Evolutionary conservation across 208 protist genomes (phyloP).

Genomic region (Herpetomonas tarakana): DNA sequence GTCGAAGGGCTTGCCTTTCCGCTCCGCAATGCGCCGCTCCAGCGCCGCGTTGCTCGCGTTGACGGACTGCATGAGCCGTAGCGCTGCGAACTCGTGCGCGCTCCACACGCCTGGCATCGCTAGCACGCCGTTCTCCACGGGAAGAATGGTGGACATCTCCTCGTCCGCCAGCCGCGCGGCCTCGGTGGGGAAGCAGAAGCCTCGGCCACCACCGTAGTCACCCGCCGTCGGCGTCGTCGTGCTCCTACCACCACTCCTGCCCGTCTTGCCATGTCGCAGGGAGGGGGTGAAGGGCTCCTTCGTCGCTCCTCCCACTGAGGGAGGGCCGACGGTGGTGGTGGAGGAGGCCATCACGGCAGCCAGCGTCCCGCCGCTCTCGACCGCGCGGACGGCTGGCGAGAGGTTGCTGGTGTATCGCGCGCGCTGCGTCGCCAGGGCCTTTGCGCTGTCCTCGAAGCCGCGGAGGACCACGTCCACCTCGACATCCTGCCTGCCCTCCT

Average conservation of each 20-base stretch:
- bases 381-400: not conserved
- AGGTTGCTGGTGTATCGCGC: not conserved
- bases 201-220: no score
- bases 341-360: not conserved
- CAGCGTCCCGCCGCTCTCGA: not conserved
- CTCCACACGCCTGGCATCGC: constrained; percentile 20
- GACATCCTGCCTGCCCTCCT: constrained; percentile 57
- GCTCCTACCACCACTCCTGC: not conserved
- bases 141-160: not conserved
- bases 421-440: not conserved
- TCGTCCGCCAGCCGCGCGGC: not conserved
- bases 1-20: constrained; percentile 25
- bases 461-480: constrained; percentile 46
- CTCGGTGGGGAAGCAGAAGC: no score
- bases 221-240: not conserved
- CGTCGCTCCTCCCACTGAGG: not conserved
- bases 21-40: constrained; percentile 32
- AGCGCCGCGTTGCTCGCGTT: constrained; percentile 68
- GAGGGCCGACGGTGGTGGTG: not conserved
- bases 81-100: constrained; percentile 25
- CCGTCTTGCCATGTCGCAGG: not conserved
- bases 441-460: constrained; percentile 41
- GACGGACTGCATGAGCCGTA: constrained; percentile 61
- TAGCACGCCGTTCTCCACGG: not conserved
- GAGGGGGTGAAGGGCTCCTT: not conserved